Base-by-base conservation (phyloP, 176 grass and related monocot species). In the Aechmea fasciata region DNA sequence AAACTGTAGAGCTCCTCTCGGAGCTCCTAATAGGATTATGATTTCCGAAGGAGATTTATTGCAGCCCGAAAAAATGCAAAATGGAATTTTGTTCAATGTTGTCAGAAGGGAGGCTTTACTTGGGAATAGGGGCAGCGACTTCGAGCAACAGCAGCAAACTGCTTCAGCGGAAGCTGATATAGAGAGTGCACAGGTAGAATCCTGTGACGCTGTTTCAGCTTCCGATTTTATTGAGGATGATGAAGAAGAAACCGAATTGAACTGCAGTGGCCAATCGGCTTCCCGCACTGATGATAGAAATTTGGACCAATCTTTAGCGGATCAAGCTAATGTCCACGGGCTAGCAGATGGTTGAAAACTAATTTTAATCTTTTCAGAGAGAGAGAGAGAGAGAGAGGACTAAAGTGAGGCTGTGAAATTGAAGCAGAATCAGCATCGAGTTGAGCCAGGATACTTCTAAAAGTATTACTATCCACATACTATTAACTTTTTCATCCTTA, bases 1-100 rank as follows among this genome's bases (percentile, higher is more conserved):
- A 57, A 62, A 55, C 49, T 66, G 52, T 64, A 85, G 84, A 62
- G 61, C 63, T 28, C 13, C 72, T 48, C 50, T 84, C 75, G 76
- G 71, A 77, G 48, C 50, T 77, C 84, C 81, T 1, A 74, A 75
- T 1, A 91, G 79, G 51, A 90, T 97, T 20, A 72, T 87, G 59
- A 86, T 97, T 65, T 85, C 93, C 70, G 89, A 97, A 80, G 93
- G 93, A 49, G 93, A 97, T 73, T 73, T 97, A n/a, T 82, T 92
- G 79, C 85, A 89, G 70, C 81, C 93, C 13, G 93, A 92, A 84
- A 92, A 82, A 76, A 87, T 78, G 2, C 69, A 81, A 25, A 90
- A 90, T 83, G 93, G 93, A 64, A 97, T 97, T 81, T 78, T 97
- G 77, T 92, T 97, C 69, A 97, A 97, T 83, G 74, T 97, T 67